phyloP scores from a whole-genome alignment of 2,329 filamentous ascomycete genomes.

The Cladosporium sp. region DNA sequence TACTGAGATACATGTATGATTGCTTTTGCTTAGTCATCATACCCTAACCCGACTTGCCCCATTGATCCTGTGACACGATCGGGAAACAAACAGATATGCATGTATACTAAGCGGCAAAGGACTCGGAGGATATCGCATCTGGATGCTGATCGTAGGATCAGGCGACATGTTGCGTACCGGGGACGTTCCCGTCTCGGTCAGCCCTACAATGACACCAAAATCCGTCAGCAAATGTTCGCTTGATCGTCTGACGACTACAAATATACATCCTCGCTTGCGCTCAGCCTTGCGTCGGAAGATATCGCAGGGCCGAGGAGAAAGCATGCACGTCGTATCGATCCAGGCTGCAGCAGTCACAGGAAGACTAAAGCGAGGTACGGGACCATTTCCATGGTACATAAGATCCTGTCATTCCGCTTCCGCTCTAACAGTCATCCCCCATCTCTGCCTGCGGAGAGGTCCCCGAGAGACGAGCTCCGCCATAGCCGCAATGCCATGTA shows the following conservation, averaged over 20 bases:
- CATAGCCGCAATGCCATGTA: background rate
- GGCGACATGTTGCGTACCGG: background rate
- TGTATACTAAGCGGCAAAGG: background rate
- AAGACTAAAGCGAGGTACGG: background rate
- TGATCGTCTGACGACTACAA: background rate
- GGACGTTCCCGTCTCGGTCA: background rate
- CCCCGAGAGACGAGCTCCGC: background rate
- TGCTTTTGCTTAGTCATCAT: background rate
- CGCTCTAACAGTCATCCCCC: background rate
- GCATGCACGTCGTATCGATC: too few relatives aligned
- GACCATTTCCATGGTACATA: background rate
- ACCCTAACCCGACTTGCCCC: background rate
- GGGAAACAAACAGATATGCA: background rate
- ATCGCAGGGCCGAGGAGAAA: background rate
- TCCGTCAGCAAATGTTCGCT: background rate
- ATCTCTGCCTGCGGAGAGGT: background rate
- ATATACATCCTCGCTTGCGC: background rate
- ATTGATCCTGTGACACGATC: background rate
- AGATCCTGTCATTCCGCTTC: background rate
- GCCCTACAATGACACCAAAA: background rate
- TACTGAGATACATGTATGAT: background rate
- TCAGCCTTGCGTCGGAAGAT: background rate
- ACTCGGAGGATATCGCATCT: background rate
- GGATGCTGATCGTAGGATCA: background rate
- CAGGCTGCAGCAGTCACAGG: background rate